Base-by-base conservation (phyloP, 108 stramenopile species). In the Stephanodiscus minutulus region DNA sequence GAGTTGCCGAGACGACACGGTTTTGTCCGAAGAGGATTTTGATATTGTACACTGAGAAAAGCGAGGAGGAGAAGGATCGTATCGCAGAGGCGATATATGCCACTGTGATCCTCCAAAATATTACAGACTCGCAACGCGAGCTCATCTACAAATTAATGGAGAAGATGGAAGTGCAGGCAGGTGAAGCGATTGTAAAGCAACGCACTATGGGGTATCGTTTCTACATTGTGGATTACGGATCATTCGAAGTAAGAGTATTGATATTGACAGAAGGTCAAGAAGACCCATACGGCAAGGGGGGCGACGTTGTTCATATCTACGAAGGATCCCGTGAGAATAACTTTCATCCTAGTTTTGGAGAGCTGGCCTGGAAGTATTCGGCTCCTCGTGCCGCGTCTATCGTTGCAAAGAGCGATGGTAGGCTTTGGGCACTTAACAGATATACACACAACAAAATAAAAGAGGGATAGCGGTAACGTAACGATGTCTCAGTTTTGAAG, bases 391-490 rank as follows among this genome's bases (percentile, higher is more conserved):
- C 97, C 13, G 97, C 97, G 5, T 94, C 94, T 17, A 91, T 98
- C 29, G 87, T 97, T 22, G 94, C 97, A 9, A 64, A 76, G 44
- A 85, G 90, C 4, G 93, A 93, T 66, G 97, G 96, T 18, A 73
- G 85, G n/a, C 83, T 98, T 27, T 98, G 96, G 96, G 94, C 91
- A 44, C 81, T 98, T 46, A 93, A 97, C 81, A 83, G 97, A 49
- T 82, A 83, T n/a, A 92, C 96, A 8, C 97, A 97, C 64, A 83
- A 87, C 47, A 92, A 91, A 74, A 91, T 97, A 15, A 49, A 94
- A 48, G 76, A 85, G 3, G 89, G 91, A 52, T 87, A 96, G 61
- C 77, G 79, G 35, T 80, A 63, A 10, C 64, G 82, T 17, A 87
- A 88, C 68, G 89, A 93, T n/a, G n/a, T n/a, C n/a, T n/a, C n/a